phyloP scores from a whole-genome alignment of 441 rosid genomes.

The Bocquillonia castaneifolia region DNA sequence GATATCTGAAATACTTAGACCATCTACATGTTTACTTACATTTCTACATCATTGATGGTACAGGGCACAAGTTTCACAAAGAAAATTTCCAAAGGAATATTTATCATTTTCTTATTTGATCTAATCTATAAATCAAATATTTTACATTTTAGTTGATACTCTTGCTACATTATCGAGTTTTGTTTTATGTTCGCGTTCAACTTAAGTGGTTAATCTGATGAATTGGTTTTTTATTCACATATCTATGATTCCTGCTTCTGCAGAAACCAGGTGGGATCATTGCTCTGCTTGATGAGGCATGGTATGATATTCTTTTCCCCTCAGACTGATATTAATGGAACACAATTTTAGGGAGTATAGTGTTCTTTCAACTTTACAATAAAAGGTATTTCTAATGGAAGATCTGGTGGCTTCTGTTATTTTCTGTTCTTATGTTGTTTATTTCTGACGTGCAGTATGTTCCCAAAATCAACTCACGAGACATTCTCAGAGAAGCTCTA shows the following conservation, averaged over 20 bases:
- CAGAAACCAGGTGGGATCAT: conserved; percentile 95
- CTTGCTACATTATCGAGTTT: not conserved
- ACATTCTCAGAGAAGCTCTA: conserved; percentile 79
- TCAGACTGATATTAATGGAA: conserved; percentile 21
- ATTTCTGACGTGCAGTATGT: conserved; percentile 62
- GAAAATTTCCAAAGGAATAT: not conserved
- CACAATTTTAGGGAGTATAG: conserved; percentile 19
- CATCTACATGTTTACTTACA: not conserved
- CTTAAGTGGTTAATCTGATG: not conserved
- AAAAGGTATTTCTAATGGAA: conserved; percentile 18
- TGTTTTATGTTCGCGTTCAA: not conserved
- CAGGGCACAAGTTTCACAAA: not conserved
- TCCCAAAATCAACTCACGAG: conserved; percentile 84
- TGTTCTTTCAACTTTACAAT: conserved; percentile 23
- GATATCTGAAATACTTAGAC: not conserved
- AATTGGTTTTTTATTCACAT: conserved; percentile 2
- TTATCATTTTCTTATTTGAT: not conserved
- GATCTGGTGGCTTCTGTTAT: conserved; percentile 12
- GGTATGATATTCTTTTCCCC: conserved; percentile 44
- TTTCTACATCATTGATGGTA: not conserved
- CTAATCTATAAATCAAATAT: not conserved
- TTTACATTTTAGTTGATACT: not conserved
- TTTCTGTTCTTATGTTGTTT: conserved; percentile 17
- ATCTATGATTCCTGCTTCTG: conserved; percentile 28
- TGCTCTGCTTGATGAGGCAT: conserved; percentile 92